These are phyloP conservation scores for Phytophthora cactorum DNA, from an alignment of 352 stramenopile species.

Conservation along the genomic window DNA sequence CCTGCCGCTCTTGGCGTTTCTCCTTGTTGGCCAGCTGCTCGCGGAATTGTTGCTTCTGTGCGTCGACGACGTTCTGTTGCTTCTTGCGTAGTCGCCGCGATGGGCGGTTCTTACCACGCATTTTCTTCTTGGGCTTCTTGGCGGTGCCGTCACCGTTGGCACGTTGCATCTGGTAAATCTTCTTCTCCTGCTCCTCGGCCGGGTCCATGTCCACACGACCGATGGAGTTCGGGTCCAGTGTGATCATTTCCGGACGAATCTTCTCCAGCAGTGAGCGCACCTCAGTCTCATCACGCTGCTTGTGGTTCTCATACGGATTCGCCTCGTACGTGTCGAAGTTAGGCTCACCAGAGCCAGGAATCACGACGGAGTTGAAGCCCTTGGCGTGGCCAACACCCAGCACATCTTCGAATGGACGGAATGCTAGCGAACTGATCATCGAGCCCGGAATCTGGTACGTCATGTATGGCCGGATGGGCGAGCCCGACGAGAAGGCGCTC, in stretches of 20 bases:
- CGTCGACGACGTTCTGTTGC: constrained; percentile 98
- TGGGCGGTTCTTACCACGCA: constrained; percentile 97
- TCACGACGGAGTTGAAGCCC: constrained; percentile 88
- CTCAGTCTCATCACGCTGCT: constrained; percentile 96
- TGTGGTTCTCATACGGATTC: constrained; percentile 97
- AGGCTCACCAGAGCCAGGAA: constrained; percentile 96
- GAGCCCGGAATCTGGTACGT: constrained; percentile 87
- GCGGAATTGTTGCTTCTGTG: constrained; percentile 92
- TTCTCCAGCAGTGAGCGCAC: constrained; percentile 98
- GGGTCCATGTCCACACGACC: constrained; percentile 93
- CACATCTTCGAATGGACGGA: constrained; percentile 98
- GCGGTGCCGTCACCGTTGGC: constrained; percentile 70
- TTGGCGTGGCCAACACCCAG: constrained; percentile 93
- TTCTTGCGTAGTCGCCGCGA: constrained; percentile 96
- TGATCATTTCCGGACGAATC: constrained; percentile 98
- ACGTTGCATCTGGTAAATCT: constrained; percentile 75
- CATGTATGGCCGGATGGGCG: constrained; percentile 88
- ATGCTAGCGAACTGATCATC: constrained; percentile 91
- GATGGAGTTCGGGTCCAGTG: constrained; percentile 94
- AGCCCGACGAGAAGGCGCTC: constrained; percentile 79
- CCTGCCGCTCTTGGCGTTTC: constrained; percentile 71
- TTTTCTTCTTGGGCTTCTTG: constrained; percentile 95
- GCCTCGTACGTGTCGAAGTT: constrained; percentile 99
- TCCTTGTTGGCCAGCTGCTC: constrained; percentile 84
- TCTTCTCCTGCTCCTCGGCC: constrained; percentile 85